Conservation (phyloP, 148 eudicot species). For the Rhododendron ovatum region DNA sequence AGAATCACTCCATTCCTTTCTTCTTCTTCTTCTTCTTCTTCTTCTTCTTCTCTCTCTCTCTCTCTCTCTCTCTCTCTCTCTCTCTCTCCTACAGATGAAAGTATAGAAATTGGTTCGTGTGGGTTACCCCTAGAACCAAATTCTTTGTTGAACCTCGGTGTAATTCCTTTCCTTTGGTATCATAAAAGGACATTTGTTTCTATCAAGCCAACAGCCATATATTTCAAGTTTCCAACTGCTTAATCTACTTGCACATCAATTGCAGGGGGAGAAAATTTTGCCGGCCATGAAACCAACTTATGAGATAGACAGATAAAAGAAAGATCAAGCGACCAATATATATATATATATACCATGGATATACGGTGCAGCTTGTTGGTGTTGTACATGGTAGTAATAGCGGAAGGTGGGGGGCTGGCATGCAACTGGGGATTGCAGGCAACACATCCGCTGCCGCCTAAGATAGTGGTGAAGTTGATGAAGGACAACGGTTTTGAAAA, state of each 20-base stretch:
- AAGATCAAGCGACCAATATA: background rate
- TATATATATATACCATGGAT: conserved; percentile 13
- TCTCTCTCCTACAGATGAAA: background rate
- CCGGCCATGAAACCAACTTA: background rate
- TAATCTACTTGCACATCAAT: background rate
- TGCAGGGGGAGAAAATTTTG: background rate
- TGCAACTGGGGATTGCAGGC: conserved; percentile 75
- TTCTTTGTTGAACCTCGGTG: conserved; percentile 35
- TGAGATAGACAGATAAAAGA: background rate
- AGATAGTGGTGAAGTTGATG: conserved; percentile 66
- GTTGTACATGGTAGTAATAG: conserved; percentile 13
- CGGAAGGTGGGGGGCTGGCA: conserved; percentile 49
- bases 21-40: conserved; percentile 23
- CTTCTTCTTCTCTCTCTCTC: background rate
- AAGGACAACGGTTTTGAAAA: conserved; percentile 87
- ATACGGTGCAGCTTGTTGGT: conserved; percentile 1
- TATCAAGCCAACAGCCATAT: background rate
- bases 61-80: background rate
- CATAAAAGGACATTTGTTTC: conserved; percentile 17
- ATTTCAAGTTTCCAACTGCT: background rate
- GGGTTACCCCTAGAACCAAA: conserved; percentile 23
- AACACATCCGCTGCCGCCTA: conserved; percentile 68
- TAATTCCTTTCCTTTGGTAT: conserved; percentile 32
- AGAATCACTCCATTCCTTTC: conserved; percentile 34
- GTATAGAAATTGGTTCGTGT: background rate